phyloP scores from a whole-genome alignment of 1,284 basidiomycete species.

The Cryptococcus floricola region DNA sequence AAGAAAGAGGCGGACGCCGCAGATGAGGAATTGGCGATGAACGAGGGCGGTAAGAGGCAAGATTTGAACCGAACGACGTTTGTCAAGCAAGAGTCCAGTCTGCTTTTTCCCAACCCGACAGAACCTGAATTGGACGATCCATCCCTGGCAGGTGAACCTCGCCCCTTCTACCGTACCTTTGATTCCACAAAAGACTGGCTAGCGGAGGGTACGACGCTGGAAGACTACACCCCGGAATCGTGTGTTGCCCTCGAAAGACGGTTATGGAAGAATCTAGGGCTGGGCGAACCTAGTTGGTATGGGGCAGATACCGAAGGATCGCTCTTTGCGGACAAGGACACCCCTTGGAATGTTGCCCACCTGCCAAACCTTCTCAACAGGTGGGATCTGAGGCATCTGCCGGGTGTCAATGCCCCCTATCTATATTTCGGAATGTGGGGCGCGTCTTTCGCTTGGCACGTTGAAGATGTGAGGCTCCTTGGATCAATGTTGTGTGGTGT shows the following conservation, averaged over 20 bases:
- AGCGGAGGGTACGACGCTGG: conserved; percentile 62
- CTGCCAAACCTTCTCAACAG: conserved; percentile 83
- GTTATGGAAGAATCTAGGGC: conserved; percentile 85
- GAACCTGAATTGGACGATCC: no score
- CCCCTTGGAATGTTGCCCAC: conserved; percentile 86
- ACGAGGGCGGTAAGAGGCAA: conserved; percentile 3
- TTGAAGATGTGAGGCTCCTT: conserved; percentile 60
- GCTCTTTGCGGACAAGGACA: conserved; percentile 75
- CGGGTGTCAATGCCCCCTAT: conserved; percentile 96
- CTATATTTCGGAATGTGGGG: conserved; percentile 99
- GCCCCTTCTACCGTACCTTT: conserved; percentile 48
- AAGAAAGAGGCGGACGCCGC: conserved; percentile 55
- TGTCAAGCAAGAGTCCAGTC: no score
- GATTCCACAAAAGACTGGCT: conserved; percentile 71
- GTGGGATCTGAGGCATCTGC: conserved; percentile 66
- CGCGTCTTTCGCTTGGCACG: conserved; percentile 98
- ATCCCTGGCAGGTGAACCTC: no score
- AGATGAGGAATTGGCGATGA: conserved; percentile 29
- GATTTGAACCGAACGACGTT: no score
- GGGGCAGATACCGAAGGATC: conserved; percentile 93
- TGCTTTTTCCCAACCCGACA: no score
- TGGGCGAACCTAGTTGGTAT: conserved; percentile 78
- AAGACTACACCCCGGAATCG: conserved; percentile 78
- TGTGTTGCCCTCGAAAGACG: conserved; percentile 83
- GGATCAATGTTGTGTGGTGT: not conserved